phyloP scores from a whole-genome alignment of 345 rosid genomes.

The Salix purpurea region DNA sequence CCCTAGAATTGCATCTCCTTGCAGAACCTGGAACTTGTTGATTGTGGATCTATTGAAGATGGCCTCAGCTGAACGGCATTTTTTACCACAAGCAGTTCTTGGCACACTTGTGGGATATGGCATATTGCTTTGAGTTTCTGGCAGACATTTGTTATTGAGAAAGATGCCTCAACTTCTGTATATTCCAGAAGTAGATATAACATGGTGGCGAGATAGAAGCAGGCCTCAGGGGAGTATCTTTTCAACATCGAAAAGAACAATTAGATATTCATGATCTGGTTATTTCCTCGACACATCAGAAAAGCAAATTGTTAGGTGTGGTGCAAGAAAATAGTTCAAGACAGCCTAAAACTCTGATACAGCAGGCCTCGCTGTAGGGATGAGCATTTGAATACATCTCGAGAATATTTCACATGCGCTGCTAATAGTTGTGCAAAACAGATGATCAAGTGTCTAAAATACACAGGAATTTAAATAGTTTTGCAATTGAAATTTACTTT shows the following conservation, averaged over 20 bases:
- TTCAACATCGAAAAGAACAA: not conserved
- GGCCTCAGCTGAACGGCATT: not conserved
- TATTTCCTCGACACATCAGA: not conserved
- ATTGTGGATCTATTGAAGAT: not conserved
- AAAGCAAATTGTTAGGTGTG: not conserved
- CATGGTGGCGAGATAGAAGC: not conserved
- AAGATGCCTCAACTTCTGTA: not conserved
- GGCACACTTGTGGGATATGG: not conserved
- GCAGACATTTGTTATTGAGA: not conserved
- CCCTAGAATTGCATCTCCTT: slow-evolving; percentile 24
- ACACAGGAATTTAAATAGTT: not conserved
- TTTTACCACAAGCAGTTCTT: not conserved
- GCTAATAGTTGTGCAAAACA: no score
- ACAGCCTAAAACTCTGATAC: not conserved
- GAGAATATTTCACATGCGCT: no score
- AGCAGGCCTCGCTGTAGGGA: no score
- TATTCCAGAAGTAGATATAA: not conserved
- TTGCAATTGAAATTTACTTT: not conserved
- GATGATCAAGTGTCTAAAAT: no score
- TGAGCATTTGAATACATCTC: no score
- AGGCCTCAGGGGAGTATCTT: not conserved
- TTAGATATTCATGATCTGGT: not conserved
- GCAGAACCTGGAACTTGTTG: not conserved
- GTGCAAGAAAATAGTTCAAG: not conserved
- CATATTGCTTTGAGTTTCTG: not conserved